These are phyloP conservation scores for Xylariaceae sp. DNA, from an alignment of 2,329 filamentous ascomycete genomes.

Conservation along the genomic window DNA sequence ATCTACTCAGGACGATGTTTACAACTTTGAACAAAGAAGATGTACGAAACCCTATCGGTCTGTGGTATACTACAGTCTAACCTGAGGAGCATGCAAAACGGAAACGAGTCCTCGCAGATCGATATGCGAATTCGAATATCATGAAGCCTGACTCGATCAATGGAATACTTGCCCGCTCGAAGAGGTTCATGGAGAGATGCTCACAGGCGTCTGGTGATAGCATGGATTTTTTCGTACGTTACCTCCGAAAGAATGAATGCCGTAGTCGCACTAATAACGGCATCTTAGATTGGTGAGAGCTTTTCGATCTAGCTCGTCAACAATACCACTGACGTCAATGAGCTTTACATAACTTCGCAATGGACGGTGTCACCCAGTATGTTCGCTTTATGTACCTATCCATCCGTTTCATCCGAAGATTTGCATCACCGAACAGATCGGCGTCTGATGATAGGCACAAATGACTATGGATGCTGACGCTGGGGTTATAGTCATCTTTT, in stretches of 20 bases:
- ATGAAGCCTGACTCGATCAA: conserved; percentile 51
- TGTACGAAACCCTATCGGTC: conserved; percentile 5
- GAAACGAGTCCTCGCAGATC: conserved; percentile 60
- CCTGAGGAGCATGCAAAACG: conserved; percentile 54
- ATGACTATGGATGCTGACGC: too few relatives aligned
- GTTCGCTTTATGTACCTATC: too few relatives aligned
- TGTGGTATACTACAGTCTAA: conserved; percentile 4
- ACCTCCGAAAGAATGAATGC: background rate
- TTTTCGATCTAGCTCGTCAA: too few relatives aligned
- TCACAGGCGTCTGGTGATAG: conserved; percentile 39
- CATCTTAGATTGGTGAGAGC: conserved; percentile 22
- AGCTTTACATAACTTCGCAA: conserved; percentile 62
- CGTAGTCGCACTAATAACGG: conserved; percentile 8
- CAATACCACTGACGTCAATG: background rate
- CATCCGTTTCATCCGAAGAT: too few relatives aligned
- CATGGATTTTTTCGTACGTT: conserved; percentile 59
- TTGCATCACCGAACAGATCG: too few relatives aligned
- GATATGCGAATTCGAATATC: conserved; percentile 66
- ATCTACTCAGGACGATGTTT: conserved; percentile 51
- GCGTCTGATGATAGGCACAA: too few relatives aligned
- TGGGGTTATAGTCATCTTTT: conserved; percentile 50
- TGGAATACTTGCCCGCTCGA: conserved; percentile 55
- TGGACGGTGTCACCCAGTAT: conserved; percentile 61
- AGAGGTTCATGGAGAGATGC: conserved; percentile 53
- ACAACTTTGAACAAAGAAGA: conserved; percentile 48